Percentiles rank a stretch among this genome's conserved stretches.
These are phyloP conservation scores for Glycine soja DNA, from an alignment of 306 rosid species.

Conservation along the genomic window DNA sequence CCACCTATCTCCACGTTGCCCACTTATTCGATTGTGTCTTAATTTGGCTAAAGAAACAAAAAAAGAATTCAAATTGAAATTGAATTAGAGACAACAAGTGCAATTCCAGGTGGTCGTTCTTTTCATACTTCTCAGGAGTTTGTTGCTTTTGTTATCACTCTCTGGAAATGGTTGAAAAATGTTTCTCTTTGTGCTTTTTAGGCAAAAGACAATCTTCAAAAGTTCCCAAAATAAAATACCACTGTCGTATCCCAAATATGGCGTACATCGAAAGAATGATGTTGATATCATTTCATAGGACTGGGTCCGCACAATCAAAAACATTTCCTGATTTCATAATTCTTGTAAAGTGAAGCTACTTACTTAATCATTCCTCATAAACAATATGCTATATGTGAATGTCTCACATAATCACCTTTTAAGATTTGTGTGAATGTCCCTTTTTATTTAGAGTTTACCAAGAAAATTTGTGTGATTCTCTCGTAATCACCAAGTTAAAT, in stretches of 20 bases:
- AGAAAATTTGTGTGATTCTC: not conserved
- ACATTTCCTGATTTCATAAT: not conserved
- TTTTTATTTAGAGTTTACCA: not conserved
- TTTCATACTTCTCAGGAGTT: too few relatives aligned
- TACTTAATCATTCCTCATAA: not conserved
- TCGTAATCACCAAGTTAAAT: not conserved
- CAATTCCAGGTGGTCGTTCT: not conserved
- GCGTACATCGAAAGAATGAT: not conserved
- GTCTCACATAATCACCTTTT: too few relatives aligned
- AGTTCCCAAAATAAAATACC: not conserved
- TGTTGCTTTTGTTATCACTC: not conserved
- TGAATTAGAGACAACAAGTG: not conserved
- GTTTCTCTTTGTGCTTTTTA: not conserved
- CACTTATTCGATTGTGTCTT: slow-evolving; percentile 2
- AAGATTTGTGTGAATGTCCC: too few relatives aligned
- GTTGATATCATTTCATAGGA: not conserved
- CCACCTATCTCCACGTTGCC: slow-evolving; percentile 9
- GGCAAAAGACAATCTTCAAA: not conserved
- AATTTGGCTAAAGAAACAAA: not conserved
- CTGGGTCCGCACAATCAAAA: not conserved
- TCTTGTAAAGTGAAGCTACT: slow-evolving; percentile 5
- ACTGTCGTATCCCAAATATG: not conserved
- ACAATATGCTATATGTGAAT: not conserved
- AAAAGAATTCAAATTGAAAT: not conserved
- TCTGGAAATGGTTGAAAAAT: not conserved